Evolutionary conservation across 179 eudicot species (phyloP), one percentile per base, ranked within the genome.

Genomic region (Beta corolliflora): DNA sequence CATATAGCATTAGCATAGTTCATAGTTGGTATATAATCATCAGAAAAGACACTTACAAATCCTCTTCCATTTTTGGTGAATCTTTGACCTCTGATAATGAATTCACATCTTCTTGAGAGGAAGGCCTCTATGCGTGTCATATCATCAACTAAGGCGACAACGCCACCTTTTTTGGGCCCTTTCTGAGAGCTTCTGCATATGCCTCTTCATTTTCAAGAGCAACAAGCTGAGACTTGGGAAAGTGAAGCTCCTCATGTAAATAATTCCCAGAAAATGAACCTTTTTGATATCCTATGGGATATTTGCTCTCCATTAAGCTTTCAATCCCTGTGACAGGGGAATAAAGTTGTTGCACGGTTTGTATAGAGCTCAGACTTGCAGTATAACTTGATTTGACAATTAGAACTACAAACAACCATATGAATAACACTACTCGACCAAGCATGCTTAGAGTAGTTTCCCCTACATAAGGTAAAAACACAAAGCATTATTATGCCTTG

Each of bases 1-100:
- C 19, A 53, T 29, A 73, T 73, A 50, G 9, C 7, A 15, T 18
- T 19, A 14, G 21, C n/a, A n/a, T n/a, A n/a, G n/a, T n/a, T n/a
- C 25, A 41, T 12, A 31, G 9, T 5, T 50, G 48, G 23, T 45
- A 61, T 9, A 50, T 21, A 61, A 23, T 44, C 58, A 76, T 16
- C 14, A 8, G 61, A 61, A 18, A 77, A 81, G 75, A 16, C 75
- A 87, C 96, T 92, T 88, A 93, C 96, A 86, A 92, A 93, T 78
- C 97, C 97, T 92, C 97, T 92, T 23, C 97, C 98, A 60, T 66
- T 92, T 81, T 76, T 91, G 78, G 97, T 92, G 91, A 93, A 93
- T 74, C 89, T 89, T 75, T 81, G 89, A 78, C 98, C 98, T 5
- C 89, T 92, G 58, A 93, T 88, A 48, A 88, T 91, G 86, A 83